Percentiles rank a stretch among this genome's conserved stretches.
phyloP scores from a whole-genome alignment of 371 early-diverging fungal species.

The Catenaria anguillulae region DNA sequence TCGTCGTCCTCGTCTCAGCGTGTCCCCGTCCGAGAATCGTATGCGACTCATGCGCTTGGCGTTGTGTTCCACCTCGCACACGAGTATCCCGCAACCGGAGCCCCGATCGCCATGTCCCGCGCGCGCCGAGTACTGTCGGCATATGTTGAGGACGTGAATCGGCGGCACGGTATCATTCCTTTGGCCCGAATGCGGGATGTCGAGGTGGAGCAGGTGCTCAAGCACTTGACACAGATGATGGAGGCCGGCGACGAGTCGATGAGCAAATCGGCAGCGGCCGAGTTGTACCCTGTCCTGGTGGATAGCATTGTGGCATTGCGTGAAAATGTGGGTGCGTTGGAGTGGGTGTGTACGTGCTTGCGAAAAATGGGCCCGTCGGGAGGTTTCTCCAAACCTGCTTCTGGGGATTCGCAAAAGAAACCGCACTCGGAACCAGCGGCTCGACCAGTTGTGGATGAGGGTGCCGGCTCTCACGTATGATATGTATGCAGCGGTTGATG shows the following conservation, averaged over 20 bases:
- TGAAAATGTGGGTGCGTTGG: neutral
- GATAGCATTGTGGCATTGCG: neutral
- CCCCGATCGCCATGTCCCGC: neutral
- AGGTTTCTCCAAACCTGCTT: no score
- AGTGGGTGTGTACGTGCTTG: neutral
- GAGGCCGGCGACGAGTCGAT: conserved; percentile 7
- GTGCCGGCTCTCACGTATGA: no score
- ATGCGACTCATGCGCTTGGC: neutral
- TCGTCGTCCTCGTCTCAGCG: no score
- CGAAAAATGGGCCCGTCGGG: neutral
- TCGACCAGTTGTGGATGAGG: no score
- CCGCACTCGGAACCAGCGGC: no score
- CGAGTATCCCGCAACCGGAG: neutral
- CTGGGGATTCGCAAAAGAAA: no score
- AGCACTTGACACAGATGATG: conserved; percentile 11
- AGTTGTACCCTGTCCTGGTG: conserved; percentile 7
- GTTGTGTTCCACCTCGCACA: neutral
- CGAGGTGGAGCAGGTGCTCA: conserved; percentile 9
- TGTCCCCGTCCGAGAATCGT: neutral
- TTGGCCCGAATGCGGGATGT: conserved; percentile 15
- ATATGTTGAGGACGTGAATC: neutral
- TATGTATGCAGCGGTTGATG: no score
- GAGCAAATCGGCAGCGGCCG: conserved; percentile 11
- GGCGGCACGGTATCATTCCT: neutral
- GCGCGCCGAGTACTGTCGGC: neutral